Evolutionary conservation across 163 green algal genomes (phyloP).

Genomic region (Scenedesmus sp.): DNA sequence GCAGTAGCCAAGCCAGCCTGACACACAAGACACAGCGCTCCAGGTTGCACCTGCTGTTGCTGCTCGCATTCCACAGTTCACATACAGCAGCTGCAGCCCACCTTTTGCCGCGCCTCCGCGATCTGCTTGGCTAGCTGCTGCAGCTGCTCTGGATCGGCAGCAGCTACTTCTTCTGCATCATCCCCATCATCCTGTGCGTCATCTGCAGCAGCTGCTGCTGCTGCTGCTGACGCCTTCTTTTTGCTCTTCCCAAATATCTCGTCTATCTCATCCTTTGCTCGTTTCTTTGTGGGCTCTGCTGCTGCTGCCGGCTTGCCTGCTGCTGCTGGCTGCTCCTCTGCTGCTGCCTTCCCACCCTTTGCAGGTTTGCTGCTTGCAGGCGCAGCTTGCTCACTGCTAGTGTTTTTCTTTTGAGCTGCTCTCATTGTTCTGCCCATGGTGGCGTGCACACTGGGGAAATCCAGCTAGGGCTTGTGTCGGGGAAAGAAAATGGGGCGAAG

Average conservation of each 20-base stretch:
- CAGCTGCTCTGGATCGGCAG: slow-evolving; percentile 1
- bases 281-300: slow-evolving; percentile 5
- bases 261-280: slow-evolving; percentile 53
- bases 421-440: slow-evolving; percentile 39
- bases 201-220: background rate
- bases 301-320: background rate
- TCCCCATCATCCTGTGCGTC: background rate
- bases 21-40: too few species aligned
- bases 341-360: background rate
- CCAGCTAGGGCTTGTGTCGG: background rate
- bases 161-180: background rate
- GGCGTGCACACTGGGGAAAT: background rate
- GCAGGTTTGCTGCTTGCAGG: background rate
- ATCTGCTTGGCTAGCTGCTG: slow-evolving; percentile 30
- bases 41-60: background rate
- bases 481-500: too few species aligned
- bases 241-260: slow-evolving; percentile 44
- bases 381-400: background rate
- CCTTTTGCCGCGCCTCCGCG: slow-evolving; percentile 18
- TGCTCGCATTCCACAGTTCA: background rate
- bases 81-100: background rate
- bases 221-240: slow-evolving; percentile 1
- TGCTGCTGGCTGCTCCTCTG: slow-evolving; percentile 1
- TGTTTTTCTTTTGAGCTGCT: background rate
- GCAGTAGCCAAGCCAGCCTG: too few species aligned